Percentiles rank a stretch among this genome's conserved stretches.
Evolutionary conservation across 805 yeast species (phyloP).

Genomic region (Yarrowia sp.): DNA sequence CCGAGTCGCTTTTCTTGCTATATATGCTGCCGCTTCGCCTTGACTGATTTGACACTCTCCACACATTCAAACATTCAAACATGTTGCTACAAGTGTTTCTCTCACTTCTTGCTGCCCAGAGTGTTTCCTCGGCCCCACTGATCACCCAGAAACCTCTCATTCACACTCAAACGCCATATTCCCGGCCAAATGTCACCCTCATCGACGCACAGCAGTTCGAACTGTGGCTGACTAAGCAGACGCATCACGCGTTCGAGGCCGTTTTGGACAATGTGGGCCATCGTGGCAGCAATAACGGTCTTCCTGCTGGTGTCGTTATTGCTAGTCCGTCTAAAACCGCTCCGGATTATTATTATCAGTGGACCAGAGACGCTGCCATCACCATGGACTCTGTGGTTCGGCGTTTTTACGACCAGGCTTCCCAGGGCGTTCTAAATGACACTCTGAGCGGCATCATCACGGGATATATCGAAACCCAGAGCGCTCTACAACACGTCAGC

Average conservation of each 20-base stretch:
- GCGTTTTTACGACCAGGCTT: constrained; percentile 55
- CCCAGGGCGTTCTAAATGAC: constrained; percentile 42
- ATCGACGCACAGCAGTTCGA: constrained; percentile 26
- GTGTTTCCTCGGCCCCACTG: not conserved
- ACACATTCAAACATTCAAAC: not conserved
- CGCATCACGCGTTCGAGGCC: constrained; percentile 26
- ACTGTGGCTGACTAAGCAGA: constrained; percentile 9
- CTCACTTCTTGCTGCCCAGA: not conserved
- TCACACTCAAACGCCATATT: not conserved
- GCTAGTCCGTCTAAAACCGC: constrained; percentile 77
- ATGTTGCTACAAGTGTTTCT: constrained; percentile 12
- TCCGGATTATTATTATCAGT: constrained; percentile 88
- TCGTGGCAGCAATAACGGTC: not conserved
- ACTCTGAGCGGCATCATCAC: constrained; percentile 54
- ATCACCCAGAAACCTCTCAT: not conserved
- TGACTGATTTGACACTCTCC: not conserved
- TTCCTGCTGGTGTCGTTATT: constrained; percentile 13
- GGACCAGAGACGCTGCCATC: constrained; percentile 91
- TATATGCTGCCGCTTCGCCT: not conserved
- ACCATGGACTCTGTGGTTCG: constrained; percentile 64
- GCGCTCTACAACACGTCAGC: constrained; percentile 64
- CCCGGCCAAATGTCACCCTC: constrained; percentile 23
- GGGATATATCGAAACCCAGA: constrained; percentile 66
- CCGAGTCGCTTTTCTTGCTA: not conserved
- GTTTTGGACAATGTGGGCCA: constrained; percentile 24